Evolutionary conservation across 768 basidiomycete genomes (phyloP).

Genomic region (Wakefieldia striispora): DNA sequence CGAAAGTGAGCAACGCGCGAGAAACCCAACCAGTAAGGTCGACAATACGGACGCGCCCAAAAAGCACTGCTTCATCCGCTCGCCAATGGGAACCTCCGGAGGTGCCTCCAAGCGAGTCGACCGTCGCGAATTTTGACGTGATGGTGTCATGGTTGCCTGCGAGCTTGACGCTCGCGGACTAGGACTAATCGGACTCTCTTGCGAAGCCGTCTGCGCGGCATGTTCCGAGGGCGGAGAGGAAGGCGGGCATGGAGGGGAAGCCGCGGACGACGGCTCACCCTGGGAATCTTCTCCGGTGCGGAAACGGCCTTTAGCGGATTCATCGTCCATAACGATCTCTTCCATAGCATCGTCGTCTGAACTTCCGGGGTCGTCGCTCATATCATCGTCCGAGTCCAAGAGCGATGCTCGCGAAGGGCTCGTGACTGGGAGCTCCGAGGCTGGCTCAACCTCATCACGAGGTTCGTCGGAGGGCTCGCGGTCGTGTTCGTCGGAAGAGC

Average conservation of each 20-base stretch:
- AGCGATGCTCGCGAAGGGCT: conserved; percentile 49
- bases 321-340: conserved; percentile 76
- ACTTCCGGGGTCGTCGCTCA: conserved; percentile 70
- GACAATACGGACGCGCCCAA: conserved; percentile 70
- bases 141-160: conserved; percentile 41
- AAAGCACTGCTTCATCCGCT: conserved; percentile 76
- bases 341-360: conserved; percentile 82
- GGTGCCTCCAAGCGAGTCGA: conserved; percentile 33
- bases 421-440: conserved; percentile 67
- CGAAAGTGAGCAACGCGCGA: not conserved
- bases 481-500: conserved; percentile 51
- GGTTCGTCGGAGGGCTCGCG: conserved; percentile 59
- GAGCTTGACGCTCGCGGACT: conserved; percentile 31
- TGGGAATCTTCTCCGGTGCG: conserved; percentile 27
- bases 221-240: conserved; percentile 32
- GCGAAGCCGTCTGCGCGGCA: conserved; percentile 23
- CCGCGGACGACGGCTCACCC: conserved; percentile 31
- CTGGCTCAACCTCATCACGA: conserved; percentile 55
- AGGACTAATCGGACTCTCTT: conserved; percentile 25
- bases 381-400: conserved; percentile 74
- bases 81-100: conserved; percentile 60
- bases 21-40: conserved; percentile 67
- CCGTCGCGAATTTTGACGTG: conserved; percentile 57
- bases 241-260: conserved; percentile 30
- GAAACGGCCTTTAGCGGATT: conserved; percentile 39